Percentiles rank a stretch among this genome's conserved stretches.
These are phyloP conservation scores for Actinidia chinensis DNA, from an alignment of 179 eudicot genomes.

Conservation along the genomic window DNA sequence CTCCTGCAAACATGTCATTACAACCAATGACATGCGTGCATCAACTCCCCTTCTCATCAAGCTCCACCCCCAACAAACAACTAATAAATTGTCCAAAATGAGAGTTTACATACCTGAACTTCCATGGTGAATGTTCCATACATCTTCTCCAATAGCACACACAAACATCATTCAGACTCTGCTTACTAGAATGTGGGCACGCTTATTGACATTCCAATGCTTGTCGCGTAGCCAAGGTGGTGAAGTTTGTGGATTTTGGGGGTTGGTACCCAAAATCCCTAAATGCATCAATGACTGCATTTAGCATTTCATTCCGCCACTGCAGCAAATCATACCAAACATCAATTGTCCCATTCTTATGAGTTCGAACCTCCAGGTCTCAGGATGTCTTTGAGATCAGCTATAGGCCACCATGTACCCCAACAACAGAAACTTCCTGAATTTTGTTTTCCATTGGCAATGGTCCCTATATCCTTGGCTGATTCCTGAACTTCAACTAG, in stretches of 20 bases:
- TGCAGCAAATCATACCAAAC: slow-evolving; percentile 97
- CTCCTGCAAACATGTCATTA: slow-evolving; percentile 56
- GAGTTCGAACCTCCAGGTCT: slow-evolving; percentile 98
- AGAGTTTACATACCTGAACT: slow-evolving; percentile 71
- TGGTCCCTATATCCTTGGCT: slow-evolving; percentile 75
- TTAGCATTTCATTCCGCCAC: slow-evolving; percentile 99
- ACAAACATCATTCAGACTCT: slow-evolving; percentile 91
- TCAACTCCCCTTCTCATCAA: background rate
- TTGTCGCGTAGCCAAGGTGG: slow-evolving; percentile 99
- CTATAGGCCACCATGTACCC: slow-evolving; percentile 79
- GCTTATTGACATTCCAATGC: slow-evolving; percentile 98
- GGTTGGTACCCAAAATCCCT: slow-evolving; percentile 73
- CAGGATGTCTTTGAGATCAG: slow-evolving; percentile 96
- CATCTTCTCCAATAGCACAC: slow-evolving; percentile 90
- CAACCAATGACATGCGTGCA: background rate
- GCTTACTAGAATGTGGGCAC: slow-evolving; percentile 95
- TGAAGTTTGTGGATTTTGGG: slow-evolving; percentile 90
- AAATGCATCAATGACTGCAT: slow-evolving; percentile 88
- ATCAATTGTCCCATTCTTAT: slow-evolving; percentile 98
- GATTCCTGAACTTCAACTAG: slow-evolving; percentile 99
- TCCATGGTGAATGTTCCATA: slow-evolving; percentile 99
- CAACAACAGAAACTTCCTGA: slow-evolving; percentile 65
- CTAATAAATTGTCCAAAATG: background rate
- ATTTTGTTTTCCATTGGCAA: slow-evolving; percentile 76
- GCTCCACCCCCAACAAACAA: background rate